These are phyloP conservation scores for Pelargonium citronellum DNA, from an alignment of 441 rosid genomes.

Conservation along the genomic window DNA sequence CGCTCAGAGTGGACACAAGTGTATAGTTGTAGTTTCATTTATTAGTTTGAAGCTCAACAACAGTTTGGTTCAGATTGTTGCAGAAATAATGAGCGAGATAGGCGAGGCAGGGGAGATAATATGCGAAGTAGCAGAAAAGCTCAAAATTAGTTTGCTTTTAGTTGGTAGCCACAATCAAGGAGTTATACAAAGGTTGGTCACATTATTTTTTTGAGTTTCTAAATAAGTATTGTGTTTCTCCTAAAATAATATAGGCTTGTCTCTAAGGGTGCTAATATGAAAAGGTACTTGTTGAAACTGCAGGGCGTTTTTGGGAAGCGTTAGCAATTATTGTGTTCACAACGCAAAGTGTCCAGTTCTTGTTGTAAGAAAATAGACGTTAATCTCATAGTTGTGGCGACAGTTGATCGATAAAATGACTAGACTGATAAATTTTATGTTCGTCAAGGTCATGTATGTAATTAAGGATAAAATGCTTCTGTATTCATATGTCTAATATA, in stretches of 20 bases:
- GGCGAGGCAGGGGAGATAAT: slow-evolving; percentile 58
- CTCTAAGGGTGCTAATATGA: neutral
- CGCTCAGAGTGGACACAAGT: neutral
- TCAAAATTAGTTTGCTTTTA: slow-evolving; percentile 41
- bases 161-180: slow-evolving; percentile 67
- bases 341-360: neutral
- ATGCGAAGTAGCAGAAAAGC: slow-evolving; percentile 60
- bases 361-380: too few species aligned
- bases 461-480: too few species aligned
- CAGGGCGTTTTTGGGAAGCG: neutral
- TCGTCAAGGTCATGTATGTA: too few species aligned
- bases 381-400: too few species aligned
- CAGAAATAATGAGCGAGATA: slow-evolving; percentile 38
- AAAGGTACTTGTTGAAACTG: neutral
- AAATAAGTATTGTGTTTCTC: neutral
- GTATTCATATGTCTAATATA: too few species aligned
- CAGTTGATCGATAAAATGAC: too few species aligned
- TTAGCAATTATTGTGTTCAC: neutral
- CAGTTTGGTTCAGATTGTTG: slow-evolving; percentile 35
- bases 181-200: slow-evolving; percentile 45
- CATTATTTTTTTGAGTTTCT: neutral
- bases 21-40: neutral
- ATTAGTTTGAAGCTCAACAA: neutral
- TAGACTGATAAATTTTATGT: too few species aligned
- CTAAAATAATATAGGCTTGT: neutral